Percentiles rank a stretch among this genome's conserved stretches.
Evolutionary conservation across 805 yeast genomes (phyloP).

Genomic region (Metschnikowia anglica): DNA sequence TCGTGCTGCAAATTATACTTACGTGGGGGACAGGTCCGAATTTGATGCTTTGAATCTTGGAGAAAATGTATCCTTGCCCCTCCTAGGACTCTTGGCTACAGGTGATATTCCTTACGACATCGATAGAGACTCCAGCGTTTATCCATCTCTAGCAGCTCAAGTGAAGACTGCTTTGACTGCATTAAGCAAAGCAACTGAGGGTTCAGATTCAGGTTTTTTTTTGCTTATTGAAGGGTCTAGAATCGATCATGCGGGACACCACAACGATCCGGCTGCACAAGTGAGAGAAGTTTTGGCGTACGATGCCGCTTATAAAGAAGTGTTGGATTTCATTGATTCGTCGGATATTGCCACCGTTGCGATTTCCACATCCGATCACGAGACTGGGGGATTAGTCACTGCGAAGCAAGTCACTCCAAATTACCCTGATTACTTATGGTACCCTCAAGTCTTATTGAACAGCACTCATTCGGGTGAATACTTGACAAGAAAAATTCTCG

Average conservation of each 20-base stretch:
- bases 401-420: conserved; percentile 65
- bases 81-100: conserved; percentile 72
- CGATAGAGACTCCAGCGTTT: conserved; percentile 59
- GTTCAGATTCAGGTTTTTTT: conserved; percentile 83
- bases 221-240: conserved; percentile 87
- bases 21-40: conserved; percentile 55
- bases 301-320: conserved; percentile 78
- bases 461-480: conserved; percentile 79
- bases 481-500: conserved; percentile 48
- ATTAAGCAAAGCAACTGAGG: conserved; percentile 61
- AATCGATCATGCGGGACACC: conserved; percentile 94
- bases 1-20: conserved; percentile 50
- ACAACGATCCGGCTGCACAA: conserved; percentile 92
- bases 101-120: conserved; percentile 81
- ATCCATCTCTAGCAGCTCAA: conserved; percentile 81
- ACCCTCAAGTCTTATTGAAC: conserved; percentile 69
- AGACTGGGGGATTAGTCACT: conserved; percentile 91
- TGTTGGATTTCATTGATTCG: conserved; percentile 62
- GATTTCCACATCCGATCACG: conserved; percentile 88
- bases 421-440: conserved; percentile 89
- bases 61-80: conserved; percentile 66
- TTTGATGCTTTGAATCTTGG: conserved; percentile 60
- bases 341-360: conserved; percentile 75
- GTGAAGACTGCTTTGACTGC: conserved; percentile 72
- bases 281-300: conserved; percentile 87